Evolutionary conservation across 139 green algal species (phyloP).

Genomic region (Chlorella sp.): DNA sequence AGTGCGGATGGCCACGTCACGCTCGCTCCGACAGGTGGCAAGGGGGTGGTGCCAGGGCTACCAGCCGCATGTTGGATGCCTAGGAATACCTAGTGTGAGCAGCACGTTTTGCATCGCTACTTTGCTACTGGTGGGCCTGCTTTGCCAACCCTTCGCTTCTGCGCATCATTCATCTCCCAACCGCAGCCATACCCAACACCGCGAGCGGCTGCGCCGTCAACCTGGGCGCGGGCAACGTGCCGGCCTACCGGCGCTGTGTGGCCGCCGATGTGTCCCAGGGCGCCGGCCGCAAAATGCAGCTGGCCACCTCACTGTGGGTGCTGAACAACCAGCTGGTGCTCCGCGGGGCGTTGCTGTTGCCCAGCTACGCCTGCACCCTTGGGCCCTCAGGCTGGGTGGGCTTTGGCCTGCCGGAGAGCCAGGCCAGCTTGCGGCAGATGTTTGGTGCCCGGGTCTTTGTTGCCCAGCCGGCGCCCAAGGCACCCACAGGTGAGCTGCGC

Average conservation of each 20-base stretch:
- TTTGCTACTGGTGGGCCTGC: too few relatives aligned
- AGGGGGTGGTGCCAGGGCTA: background rate
- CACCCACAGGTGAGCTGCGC: background rate
- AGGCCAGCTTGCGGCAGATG: background rate
- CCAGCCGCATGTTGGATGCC: background rate
- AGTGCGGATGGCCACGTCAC: background rate
- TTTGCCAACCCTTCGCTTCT: too few relatives aligned
- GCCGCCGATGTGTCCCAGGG: background rate
- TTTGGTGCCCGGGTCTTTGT: background rate
- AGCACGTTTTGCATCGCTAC: too few relatives aligned
- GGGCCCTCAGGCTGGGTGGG: background rate
- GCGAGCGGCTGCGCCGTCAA: background rate
- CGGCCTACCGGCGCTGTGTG: constrained; percentile 7
- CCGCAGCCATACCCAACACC: background rate
- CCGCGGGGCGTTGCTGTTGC: background rate
- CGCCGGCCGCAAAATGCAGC: constrained; percentile 1
- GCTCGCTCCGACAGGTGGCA: background rate
- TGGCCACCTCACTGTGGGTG: background rate
- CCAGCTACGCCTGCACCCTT: background rate
- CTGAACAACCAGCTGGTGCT: background rate
- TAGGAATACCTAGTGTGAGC: too few relatives aligned
- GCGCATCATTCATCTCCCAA: too few relatives aligned
- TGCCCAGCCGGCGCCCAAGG: background rate
- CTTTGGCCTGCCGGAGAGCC: background rate
- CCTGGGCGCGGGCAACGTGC: background rate